phyloP scores from a whole-genome alignment of 495 filamentous ascomycete genomes.

The Corynascus novoguineensis region DNA sequence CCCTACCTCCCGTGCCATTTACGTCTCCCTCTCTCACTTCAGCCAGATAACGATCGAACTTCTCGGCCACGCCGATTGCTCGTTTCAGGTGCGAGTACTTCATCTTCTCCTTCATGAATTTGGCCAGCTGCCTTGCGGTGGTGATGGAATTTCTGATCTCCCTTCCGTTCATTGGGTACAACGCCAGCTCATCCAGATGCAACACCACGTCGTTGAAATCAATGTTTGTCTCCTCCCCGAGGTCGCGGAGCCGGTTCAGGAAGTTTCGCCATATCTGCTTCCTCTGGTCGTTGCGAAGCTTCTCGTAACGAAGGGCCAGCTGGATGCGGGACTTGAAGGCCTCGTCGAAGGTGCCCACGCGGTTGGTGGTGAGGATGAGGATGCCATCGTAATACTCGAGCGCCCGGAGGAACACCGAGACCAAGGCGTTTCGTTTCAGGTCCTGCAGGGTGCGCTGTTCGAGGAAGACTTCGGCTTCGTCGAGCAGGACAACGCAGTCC shows the following conservation, averaged over 20 bases:
- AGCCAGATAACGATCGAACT: background rate
- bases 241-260: background rate
- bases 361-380: background rate
- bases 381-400: background rate
- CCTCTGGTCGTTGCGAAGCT: background rate
- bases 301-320: background rate
- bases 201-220: background rate
- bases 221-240: background rate
- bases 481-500: background rate
- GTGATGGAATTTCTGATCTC: background rate
- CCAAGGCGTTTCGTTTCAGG: background rate
- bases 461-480: background rate
- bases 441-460: background rate
- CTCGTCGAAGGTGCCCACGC: background rate
- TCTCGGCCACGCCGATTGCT: background rate
- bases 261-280: background rate
- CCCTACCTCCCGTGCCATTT: too few species aligned
- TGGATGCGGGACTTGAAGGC: background rate
- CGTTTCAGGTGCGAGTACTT: background rate
- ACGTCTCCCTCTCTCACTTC: background rate
- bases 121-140: background rate
- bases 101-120: background rate
- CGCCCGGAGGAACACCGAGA: background rate
- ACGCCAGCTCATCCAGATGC: background rate
- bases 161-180: background rate